phyloP scores from a whole-genome alignment of 2,329 filamentous ascomycete genomes.

The Metarhizium robertsii region DNA sequence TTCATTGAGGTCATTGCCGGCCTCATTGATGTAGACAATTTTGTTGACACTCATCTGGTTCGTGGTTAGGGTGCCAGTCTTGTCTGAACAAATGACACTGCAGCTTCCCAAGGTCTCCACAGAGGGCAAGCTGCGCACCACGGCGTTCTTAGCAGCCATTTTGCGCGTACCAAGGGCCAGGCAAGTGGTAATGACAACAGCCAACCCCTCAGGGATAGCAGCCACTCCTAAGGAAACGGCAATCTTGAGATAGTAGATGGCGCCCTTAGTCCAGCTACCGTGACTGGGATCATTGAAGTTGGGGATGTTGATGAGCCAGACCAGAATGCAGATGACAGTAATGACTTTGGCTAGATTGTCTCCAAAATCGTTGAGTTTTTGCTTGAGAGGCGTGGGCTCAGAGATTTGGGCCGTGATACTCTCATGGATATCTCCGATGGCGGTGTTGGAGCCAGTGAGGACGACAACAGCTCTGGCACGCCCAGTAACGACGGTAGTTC shows the following conservation, averaged over 20 bases:
- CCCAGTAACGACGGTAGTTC: slow-evolving; percentile 92
- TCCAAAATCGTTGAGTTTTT: slow-evolving; percentile 98
- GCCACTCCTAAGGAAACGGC: slow-evolving; percentile 96
- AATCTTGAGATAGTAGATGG: slow-evolving; percentile 99
- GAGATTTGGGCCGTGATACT: slow-evolving; percentile 98
- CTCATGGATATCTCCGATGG: slow-evolving; percentile 97
- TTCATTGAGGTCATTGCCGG: slow-evolving; percentile 69
- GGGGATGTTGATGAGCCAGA: slow-evolving; percentile 97
- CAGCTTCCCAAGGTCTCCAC: slow-evolving; percentile 98
- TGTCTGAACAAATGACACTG: slow-evolving; percentile 99
- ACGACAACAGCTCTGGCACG: slow-evolving; percentile 87
- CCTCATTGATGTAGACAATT: slow-evolving; percentile 70
- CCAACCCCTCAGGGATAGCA: slow-evolving; percentile 93
- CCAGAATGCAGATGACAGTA: slow-evolving; percentile 88
- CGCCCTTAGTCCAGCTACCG: slow-evolving; percentile 89
- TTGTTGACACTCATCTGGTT: slow-evolving; percentile 99
- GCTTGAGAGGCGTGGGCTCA: slow-evolving; percentile 91
- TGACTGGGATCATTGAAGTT: slow-evolving; percentile 95
- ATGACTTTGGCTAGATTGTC: slow-evolving; percentile 96
- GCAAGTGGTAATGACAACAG: slow-evolving; percentile 98
- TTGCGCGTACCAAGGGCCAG: slow-evolving; percentile 91
- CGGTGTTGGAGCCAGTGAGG: slow-evolving; percentile 79
- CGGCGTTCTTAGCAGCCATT: slow-evolving; percentile 97
- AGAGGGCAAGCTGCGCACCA: slow-evolving; percentile 90
- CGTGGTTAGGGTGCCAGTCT: slow-evolving; percentile 94